Base-by-base conservation (phyloP, 352 stramenopile species). In the Globisporangium lucens region DNA sequence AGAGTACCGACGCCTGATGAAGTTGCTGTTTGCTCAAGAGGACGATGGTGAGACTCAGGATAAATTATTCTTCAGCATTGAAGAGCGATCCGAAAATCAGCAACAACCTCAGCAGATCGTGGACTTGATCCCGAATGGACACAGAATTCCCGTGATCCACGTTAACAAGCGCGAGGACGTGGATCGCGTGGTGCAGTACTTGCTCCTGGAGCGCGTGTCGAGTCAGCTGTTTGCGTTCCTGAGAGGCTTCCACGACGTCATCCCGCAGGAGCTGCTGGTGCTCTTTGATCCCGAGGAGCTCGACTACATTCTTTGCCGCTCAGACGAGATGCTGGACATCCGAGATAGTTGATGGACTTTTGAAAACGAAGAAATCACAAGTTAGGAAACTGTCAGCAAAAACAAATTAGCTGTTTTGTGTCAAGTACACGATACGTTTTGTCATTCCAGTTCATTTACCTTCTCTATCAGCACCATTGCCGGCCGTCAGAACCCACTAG, bases 1-100 rank as follows among this genome's bases (percentile, higher is more conserved):
- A 30, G 51, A 62, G 29, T 81, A 75, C 57, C 63, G 66, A 62
- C 72, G 65, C 57, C 27, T 82, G 38, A 6, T 63, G 27, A 30
- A 57, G 12, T 74, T 67, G 43, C 12, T 78, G 9, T 46, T 71
- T 2, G 57, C 68, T 4, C 58, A 70, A 24, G 51, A 61, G 13
- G 35, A 63, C 17, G 67, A 67, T 1, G 69, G 72, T 29, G 15
- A 49, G 41, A 49, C 41, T 49, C 15, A 22, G 17, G 41, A 3
- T 3, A 22, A 15, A 22, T 22, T 49, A 7, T 49, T 9, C 15
- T 49, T 49, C 41, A 49, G 41, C 20, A n/a, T 49, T 5, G 41
- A 49, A 49, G 15, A 10, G 4, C 41, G 15, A 22, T 9, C 41
- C 2, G 41, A 5, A 49, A 49, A 49, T 15, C 41, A 22, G 41